Conservation (phyloP, 2,329 filamentous ascomycete species). For the Amphichorda felina region DNA sequence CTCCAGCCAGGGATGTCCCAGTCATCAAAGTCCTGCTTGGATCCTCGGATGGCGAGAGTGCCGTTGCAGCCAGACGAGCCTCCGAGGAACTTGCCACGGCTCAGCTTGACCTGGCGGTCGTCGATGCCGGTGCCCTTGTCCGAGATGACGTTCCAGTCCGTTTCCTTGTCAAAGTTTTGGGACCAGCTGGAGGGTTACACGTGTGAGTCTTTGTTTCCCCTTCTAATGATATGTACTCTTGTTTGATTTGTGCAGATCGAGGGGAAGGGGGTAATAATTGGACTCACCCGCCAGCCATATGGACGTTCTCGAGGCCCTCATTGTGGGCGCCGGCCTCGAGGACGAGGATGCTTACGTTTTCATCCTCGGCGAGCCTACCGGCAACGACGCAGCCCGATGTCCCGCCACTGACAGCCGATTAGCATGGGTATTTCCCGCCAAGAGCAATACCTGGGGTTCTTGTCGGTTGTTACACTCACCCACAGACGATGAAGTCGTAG, state of each 20-base stretch:
- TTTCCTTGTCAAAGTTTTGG: conserved; percentile 32
- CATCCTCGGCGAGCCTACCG: conserved; percentile 21
- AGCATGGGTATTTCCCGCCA: no score
- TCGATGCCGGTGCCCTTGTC: conserved; percentile 25
- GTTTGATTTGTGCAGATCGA: no score
- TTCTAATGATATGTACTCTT: no score
- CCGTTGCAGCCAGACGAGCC: conserved; percentile 37
- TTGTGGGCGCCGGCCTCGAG: conserved; percentile 26
- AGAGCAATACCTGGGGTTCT: no score
- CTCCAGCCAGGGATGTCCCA: conserved; percentile 43
- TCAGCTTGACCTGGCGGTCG: conserved; percentile 30
- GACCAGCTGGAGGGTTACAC: conserved; percentile 19
- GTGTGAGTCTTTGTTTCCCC: neutral
- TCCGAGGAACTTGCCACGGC: conserved; percentile 35
- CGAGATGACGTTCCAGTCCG: conserved; percentile 38
- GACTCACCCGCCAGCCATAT: conserved; percentile 35
- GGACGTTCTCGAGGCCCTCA: conserved; percentile 31
- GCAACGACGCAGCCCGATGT: conserved; percentile 24
- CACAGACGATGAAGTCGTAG: conserved; percentile 22
- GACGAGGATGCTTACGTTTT: conserved; percentile 16
- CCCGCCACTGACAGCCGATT: conserved; percentile 14
- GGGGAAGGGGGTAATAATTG: no score
- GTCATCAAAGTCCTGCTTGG: conserved; percentile 38
- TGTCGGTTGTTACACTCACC: no score
- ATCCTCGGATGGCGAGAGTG: conserved; percentile 34